Percentiles rank a stretch among this genome's conserved stretches.
These are phyloP conservation scores for Canna indica DNA, from an alignment of 176 grass and related monocot genomes.

Conservation along the genomic window DNA sequence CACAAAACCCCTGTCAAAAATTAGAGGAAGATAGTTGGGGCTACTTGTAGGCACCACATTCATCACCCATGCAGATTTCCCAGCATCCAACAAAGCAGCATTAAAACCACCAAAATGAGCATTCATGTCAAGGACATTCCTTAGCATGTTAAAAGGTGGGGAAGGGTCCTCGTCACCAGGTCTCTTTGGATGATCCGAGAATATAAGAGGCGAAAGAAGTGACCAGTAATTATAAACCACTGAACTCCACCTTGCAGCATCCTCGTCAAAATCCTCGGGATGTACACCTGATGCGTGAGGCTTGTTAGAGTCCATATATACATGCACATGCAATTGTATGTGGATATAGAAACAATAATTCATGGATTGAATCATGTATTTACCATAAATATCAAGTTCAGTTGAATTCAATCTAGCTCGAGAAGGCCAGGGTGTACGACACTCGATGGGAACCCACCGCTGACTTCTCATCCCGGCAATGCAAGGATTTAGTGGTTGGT, in stretches of 20 bases:
- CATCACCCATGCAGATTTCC: constrained; percentile 94
- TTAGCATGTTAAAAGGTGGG: constrained; percentile 97
- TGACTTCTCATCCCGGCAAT: constrained; percentile 85
- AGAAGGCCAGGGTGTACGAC: constrained; percentile 68
- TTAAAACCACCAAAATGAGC: constrained; percentile 86
- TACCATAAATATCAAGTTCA: constrained; percentile 84
- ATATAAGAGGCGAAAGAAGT: constrained; percentile 89
- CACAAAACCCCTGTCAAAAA: constrained; percentile 88
- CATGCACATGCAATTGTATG: constrained; percentile 61
- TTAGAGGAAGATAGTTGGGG: constrained; percentile 51
- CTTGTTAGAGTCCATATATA: constrained; percentile 25
- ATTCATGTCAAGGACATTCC: constrained; percentile 96
- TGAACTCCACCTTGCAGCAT: constrained; percentile 65
- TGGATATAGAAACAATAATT: constrained; percentile 24
- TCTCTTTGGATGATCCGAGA: constrained; percentile 98
- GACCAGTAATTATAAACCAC: constrained; percentile 90
- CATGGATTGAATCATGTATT: constrained; percentile 48
- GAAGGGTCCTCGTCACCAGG: constrained; percentile 93
- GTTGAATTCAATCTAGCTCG: constrained; percentile 67
- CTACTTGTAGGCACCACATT: constrained; percentile 67
- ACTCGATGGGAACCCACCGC: constrained; percentile 80
- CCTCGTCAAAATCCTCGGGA: constrained; percentile 59
- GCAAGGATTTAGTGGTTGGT: constrained; percentile 77
- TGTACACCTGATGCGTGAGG: constrained; percentile 41
- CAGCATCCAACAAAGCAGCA: constrained; percentile 70